A percentile compares a stretch with the other conserved stretches of the same genome.
phyloP scores from a whole-genome alignment of 2,329 filamentous ascomycete species.

The Aspergillus arachidicola region DNA sequence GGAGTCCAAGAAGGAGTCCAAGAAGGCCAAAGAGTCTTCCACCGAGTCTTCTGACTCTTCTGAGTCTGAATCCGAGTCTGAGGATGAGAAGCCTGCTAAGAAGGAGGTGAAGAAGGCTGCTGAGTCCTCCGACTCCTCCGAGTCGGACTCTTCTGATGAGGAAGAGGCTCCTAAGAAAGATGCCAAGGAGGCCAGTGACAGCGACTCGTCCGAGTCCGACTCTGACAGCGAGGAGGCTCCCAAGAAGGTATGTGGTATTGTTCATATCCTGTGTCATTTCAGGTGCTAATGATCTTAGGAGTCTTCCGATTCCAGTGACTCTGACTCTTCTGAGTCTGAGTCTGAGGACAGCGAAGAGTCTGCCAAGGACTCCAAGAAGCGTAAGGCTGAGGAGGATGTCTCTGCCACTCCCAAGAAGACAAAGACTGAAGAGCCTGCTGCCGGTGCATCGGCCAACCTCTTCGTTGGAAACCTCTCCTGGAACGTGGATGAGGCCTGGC shows the following conservation, averaged over 20 bases:
- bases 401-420: slow-evolving; percentile 59
- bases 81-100: slow-evolving; percentile 42
- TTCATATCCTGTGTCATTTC: background rate
- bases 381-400: slow-evolving; percentile 52
- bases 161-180: slow-evolving; percentile 29
- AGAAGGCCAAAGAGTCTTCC: slow-evolving; percentile 30
- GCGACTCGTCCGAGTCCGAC: slow-evolving; percentile 40
- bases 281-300: slow-evolving; percentile 13
- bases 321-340: slow-evolving; percentile 31
- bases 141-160: slow-evolving; percentile 16
- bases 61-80: slow-evolving; percentile 29
- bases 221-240: slow-evolving; percentile 27
- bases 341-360: slow-evolving; percentile 37
- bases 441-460: slow-evolving; percentile 60
- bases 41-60: slow-evolving; percentile 33
- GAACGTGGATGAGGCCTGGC: slow-evolving; percentile 82
- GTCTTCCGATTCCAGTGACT: slow-evolving; percentile 14
- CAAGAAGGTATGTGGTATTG: slow-evolving; percentile 27
- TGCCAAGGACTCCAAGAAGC: slow-evolving; percentile 47
- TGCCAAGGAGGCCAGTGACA: slow-evolving; percentile 26
- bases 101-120: slow-evolving; percentile 33
- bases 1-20: slow-evolving; percentile 29
- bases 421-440: slow-evolving; percentile 54
- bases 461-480: slow-evolving; percentile 91
- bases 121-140: slow-evolving; percentile 9